A percentile compares a stretch with the other conserved stretches of the same genome.
These are phyloP conservation scores for Lippia alba DNA, from an alignment of 305 asterid species.

Conservation along the genomic window DNA sequence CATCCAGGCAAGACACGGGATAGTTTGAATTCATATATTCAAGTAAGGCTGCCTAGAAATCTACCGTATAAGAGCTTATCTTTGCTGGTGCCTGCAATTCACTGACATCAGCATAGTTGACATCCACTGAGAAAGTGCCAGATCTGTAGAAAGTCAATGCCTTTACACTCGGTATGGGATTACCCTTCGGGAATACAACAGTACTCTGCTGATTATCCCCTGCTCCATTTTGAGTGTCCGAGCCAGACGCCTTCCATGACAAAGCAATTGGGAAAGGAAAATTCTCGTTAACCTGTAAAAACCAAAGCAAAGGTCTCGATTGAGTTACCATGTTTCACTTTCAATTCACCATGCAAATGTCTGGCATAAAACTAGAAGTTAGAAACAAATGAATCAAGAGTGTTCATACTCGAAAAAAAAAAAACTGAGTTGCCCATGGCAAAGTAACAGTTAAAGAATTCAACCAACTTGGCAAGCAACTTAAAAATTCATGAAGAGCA, in stretches of 20 bases:
- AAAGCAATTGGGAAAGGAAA: slow-evolving; percentile 84
- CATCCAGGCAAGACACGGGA: not conserved
- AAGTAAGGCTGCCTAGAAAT: slow-evolving; percentile 17
- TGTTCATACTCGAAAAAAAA: too few species aligned
- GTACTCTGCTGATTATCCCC: slow-evolving; percentile 77
- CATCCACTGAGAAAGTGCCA: slow-evolving; percentile 74
- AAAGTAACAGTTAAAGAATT: too few species aligned
- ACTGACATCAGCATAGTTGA: slow-evolving; percentile 77
- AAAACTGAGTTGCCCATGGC: too few species aligned
- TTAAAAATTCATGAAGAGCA: too few species aligned
- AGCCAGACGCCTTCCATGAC: slow-evolving; percentile 78
- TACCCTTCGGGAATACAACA: slow-evolving; percentile 89
- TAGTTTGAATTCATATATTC: not conserved
- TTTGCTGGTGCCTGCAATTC: slow-evolving; percentile 85
- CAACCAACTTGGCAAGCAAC: too few species aligned
- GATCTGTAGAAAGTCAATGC: slow-evolving; percentile 90
- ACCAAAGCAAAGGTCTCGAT: slow-evolving; percentile 22
- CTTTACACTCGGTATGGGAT: slow-evolving; percentile 90
- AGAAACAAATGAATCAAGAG: not conserved
- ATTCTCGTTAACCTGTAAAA: slow-evolving; percentile 76
- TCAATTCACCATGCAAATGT: not conserved
- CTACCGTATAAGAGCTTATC: slow-evolving; percentile 93
- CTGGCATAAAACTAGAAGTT: not conserved
- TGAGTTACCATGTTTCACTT: not conserved
- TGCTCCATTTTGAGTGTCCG: slow-evolving; percentile 69